Evolutionary conservation across 495 filamentous ascomycete genomes (phyloP), one percentile per base, ranked within the genome.

Genomic region (Podospora sp.): DNA sequence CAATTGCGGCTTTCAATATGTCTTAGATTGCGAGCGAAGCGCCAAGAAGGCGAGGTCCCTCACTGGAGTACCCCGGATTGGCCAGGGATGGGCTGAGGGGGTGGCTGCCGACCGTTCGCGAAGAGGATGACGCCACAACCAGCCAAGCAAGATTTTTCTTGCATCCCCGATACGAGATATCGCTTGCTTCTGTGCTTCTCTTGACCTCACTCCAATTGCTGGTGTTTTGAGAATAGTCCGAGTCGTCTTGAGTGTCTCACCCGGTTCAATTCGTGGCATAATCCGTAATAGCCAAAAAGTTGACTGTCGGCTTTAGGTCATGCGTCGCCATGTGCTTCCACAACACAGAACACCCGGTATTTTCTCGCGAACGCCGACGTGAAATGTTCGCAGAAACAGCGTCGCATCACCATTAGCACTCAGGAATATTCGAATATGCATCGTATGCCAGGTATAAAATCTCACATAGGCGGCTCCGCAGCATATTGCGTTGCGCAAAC

Each of bases 201-300:
- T 14, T 49, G n/a, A 18, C 35, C 36, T n/a, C 20, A 62, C 52
- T 2, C 16, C 40, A 46, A 14, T 18, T 46, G 52, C 20, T 56
- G 52, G 21, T 6, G 26, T 40, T 60, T 60, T 62, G 2, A 27
- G n/a, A 2, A 21, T 51, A n/a, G 20, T 18, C 6, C n/a, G 20
- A 18, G 22, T 51, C n/a, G 33, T 0, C 33, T 18, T 21, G n/a
- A 3, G 36, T 55, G 62, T 59, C 62, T 64, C 61, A 33, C 27
- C 6, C 29, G 62, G 62, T 24, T 56, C 62, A 64, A 64, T 64
- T 64, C 46, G 18, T 36, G 62, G 62, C 62, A 64, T 64, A 64
- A 63, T n/a, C 49, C 62, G 55, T 64, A 64, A 64, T 36, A 18
- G 16, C 36, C 20, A 50, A 62, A 46, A 22, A 11, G 20, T 12